These are phyloP conservation scores for Pinus tabuliformis DNA, from an alignment of 75 land plant genomes.

Conservation along the genomic window DNA sequence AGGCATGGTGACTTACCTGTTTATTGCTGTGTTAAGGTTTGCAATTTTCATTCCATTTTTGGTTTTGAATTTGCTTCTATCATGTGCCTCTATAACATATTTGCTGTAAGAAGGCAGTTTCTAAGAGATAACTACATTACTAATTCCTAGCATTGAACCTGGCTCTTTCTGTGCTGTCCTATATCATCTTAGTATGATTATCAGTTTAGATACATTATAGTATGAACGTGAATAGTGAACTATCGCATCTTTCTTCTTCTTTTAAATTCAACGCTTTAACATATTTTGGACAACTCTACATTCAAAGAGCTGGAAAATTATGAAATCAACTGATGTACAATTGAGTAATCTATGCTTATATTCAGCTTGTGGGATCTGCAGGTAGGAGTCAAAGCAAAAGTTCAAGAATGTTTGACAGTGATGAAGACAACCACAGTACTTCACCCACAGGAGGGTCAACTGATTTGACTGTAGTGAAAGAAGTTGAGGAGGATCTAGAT, in stretches of 20 bases:
- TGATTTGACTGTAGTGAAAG: slow-evolving; percentile 18
- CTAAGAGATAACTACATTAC: background rate
- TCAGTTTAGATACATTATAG: background rate
- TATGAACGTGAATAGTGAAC: background rate
- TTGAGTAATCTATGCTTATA: background rate
- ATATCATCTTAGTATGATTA: background rate
- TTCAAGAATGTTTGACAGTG: slow-evolving; percentile 20
- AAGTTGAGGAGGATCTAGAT: slow-evolving; percentile 24
- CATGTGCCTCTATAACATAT: background rate
- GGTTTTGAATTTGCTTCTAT: background rate
- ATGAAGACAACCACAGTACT: slow-evolving; percentile 32
- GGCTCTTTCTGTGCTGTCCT: background rate
- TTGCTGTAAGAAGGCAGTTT: background rate
- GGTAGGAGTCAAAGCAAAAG: slow-evolving; percentile 14
- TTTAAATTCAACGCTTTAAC: too few species aligned
- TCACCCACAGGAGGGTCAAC: slow-evolving; percentile 20
- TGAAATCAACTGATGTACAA: background rate
- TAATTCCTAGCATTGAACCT: background rate
- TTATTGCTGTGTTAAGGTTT: background rate
- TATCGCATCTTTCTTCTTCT: too few species aligned
- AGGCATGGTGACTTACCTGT: background rate
- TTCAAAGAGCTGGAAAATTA: background rate
- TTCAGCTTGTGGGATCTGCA: background rate
- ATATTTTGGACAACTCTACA: too few species aligned
- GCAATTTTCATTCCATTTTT: background rate